Evolutionary conservation across 805 yeast genomes (phyloP).

Genomic region (Schwanniomyces vanrijiae): DNA sequence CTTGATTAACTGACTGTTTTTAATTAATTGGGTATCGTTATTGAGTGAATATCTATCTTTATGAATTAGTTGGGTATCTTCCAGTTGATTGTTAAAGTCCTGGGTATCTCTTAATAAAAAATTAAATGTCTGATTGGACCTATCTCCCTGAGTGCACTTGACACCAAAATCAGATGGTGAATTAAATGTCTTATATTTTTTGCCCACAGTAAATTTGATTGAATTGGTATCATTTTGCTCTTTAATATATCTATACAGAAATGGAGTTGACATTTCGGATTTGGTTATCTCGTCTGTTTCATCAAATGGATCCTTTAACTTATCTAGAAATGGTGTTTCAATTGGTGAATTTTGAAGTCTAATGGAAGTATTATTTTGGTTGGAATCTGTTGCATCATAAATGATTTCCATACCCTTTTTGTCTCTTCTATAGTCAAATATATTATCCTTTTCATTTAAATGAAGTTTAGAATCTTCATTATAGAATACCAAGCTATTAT

Average conservation of each 20-base stretch:
- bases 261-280: not conserved
- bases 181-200: not conserved
- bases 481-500: conserved; percentile 34
- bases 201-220: not conserved
- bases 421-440: not conserved
- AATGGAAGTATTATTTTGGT: conserved; percentile 4
- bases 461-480: conserved; percentile 9
- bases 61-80: conserved; percentile 13
- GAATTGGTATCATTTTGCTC: not conserved
- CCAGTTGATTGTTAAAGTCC: not conserved
- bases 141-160: not conserved
- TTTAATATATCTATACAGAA: not conserved
- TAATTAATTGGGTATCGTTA: not conserved
- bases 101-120: not conserved
- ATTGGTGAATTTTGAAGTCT: conserved; percentile 4
- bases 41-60: not conserved
- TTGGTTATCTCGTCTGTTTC: conserved; percentile 7
- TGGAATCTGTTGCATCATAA: not conserved
- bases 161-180: not conserved
- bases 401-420: not conserved
- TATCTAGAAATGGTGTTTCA: conserved; percentile 10
- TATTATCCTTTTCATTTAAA: not conserved
- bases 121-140: not conserved
- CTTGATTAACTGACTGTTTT: conserved; percentile 12
- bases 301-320: conserved; percentile 9